Percentiles rank a stretch among this genome's conserved stretches.
Conservation (phyloP, 768 basidiomycete species). For the Amanita molliuscula region DNA sequence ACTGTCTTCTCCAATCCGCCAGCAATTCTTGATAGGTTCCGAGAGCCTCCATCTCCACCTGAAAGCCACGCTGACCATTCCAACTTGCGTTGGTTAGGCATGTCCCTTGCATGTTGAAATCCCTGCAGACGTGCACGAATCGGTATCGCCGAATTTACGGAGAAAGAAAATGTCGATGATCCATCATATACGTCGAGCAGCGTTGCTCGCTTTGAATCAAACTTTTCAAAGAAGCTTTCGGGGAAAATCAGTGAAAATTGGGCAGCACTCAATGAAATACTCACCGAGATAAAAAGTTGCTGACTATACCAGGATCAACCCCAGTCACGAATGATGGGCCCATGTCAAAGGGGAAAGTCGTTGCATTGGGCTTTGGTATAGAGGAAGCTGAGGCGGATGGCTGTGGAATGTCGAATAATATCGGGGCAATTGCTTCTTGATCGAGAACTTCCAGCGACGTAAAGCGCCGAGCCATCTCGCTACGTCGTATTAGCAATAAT, state of each 20-base stretch:
- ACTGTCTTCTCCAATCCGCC: slow-evolving; percentile 51
- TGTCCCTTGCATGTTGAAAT: slow-evolving; percentile 44
- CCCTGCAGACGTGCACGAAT: slow-evolving; percentile 66
- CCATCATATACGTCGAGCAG: slow-evolving; percentile 73
- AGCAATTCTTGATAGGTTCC: slow-evolving; percentile 67
- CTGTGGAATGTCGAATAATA: slow-evolving; percentile 69
- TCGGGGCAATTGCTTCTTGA: slow-evolving; percentile 65
- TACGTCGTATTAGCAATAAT: slow-evolving; percentile 17
- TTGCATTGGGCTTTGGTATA: slow-evolving; percentile 40
- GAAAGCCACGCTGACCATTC: slow-evolving; percentile 68
- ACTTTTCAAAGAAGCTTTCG: slow-evolving; percentile 71
- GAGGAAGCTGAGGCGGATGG: slow-evolving; percentile 33
- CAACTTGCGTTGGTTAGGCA: slow-evolving; percentile 79
- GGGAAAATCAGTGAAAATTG: slow-evolving; percentile 8
- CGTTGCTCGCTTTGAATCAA: slow-evolving; percentile 63
- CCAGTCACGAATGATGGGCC: slow-evolving; percentile 64
- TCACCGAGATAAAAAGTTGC: slow-evolving; percentile 70
- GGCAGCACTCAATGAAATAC: slow-evolving; percentile 15
- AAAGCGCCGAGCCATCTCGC: slow-evolving; percentile 76
- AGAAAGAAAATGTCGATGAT: slow-evolving; percentile 85
- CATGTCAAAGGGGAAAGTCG: slow-evolving; percentile 75
- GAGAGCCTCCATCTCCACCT: slow-evolving; percentile 47
- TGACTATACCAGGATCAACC: slow-evolving; percentile 57
- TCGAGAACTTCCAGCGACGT: slow-evolving; percentile 78
- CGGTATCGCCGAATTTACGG: slow-evolving; percentile 76